Base-by-base conservation (phyloP, 2,329 filamentous ascomycete genomes). In the Hypoxylon sp. region DNA sequence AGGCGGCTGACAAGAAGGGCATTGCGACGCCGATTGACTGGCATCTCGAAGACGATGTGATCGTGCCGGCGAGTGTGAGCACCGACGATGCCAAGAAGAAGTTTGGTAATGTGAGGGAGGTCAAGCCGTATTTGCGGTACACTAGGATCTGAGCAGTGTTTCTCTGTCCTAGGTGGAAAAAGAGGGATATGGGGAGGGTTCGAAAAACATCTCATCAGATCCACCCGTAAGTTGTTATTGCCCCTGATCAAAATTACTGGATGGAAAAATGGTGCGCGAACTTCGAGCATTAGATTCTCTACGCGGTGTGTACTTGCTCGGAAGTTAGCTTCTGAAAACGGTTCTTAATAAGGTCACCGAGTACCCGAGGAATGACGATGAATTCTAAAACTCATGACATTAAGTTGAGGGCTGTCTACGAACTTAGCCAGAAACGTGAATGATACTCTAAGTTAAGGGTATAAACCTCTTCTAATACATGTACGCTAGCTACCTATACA, bases 21-120 rank as follows among this genome's bases (percentile, higher is more conserved):
- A 79, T 89, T 72, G 88, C 86, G 57, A 89, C 87, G 3, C 87
- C 87, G 21, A 88, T 90, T 76, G 88, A 89, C 81, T 79, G 69
- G 71, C 48, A 65, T 5, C 65, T 69, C 4, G 75, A 74, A 63
- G 73, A 75, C 36, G 86, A 89, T 76, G 87, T 89, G 69, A 89
- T 89, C 73, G 87, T 90, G 46, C 86, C 87, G 78, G 87, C 87
- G 60, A 79, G 78, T 70, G 82, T 89, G 75, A 86, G 83, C 79
- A 87, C 84, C 73, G 85, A 87, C 63, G 81, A 87, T 75, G 87
- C 86, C 25, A 85, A 87, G 81, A 82, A 84, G 72, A 80, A 87
- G 60, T 89, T 87, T 81, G 86, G 87, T 10, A 81, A 89, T 69
- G 83, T 89, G 79, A 84, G 82, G 74, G 86, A 88, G 67, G 85